Evolutionary conservation across 768 basidiomycete genomes (phyloP), one percentile per base, ranked within the genome.

Genomic region (Saitozyma podzolica): DNA sequence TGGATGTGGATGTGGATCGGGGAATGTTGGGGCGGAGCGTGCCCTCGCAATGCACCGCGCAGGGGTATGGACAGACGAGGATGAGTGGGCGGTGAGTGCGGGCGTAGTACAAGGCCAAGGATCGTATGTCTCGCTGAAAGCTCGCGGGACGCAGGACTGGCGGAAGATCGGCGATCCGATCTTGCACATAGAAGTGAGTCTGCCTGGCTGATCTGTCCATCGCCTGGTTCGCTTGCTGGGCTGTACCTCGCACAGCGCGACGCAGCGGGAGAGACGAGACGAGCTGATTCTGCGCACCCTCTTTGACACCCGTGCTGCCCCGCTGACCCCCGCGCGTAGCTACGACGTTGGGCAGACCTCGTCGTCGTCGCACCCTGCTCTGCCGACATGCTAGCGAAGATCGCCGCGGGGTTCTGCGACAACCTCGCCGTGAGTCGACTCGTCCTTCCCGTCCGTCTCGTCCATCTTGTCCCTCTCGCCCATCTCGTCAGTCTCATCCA

Each of bases 341-440:
- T 84, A 1, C 77, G 83, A 16, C 70, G 83, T 59, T 98, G 96
- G 96, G 93, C 95, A 50, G 93, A 99, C 73, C 81, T 97, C 54
- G 93, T 98, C 56, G 87, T 99, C 54, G 85, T 99, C 53, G 92
- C 92, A 0, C 96, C 96, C 0, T 97, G 93, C 73, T 93, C 92
- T 0, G 94, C 95, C n/a, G 97, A 96, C 78, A 94, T 92, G 1
- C 85, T 99, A 17, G 86, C 92, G 9, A 98, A 98, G 80, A 89
- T 99, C 57, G 89, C 92, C 0, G 84, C 86, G 49, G 94, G 96
- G 0, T 69, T 87, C 0, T 96, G 92, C 73, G 95, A 98, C 74
- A 95, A 97, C 74, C 86, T 96, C 50, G 87, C 78, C 11, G 79
- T 77, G 54, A 61, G 78, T n/a, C 39, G 9, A 85, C 66, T 13